These are phyloP conservation scores for Hypoxylon sp. DNA, from an alignment of 2,329 filamentous ascomycete species.

Conservation along the genomic window DNA sequence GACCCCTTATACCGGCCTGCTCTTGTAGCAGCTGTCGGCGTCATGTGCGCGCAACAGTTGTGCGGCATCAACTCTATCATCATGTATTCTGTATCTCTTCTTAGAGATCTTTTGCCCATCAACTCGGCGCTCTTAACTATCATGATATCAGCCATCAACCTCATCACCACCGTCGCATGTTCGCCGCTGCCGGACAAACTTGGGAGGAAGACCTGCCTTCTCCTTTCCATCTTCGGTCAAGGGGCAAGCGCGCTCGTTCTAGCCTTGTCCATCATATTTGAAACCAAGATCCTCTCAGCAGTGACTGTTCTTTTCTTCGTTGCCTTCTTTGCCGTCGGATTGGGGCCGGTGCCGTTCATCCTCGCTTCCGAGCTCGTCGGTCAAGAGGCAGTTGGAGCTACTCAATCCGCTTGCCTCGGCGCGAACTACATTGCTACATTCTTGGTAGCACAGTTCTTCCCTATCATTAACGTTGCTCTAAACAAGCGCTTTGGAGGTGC, in stretches of 20 bases:
- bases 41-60: constrained; percentile 94
- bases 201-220: constrained; percentile 87
- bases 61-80: constrained; percentile 97
- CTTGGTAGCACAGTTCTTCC: constrained; percentile 94
- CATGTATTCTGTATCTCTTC: constrained; percentile 96
- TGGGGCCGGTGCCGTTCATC: constrained; percentile 96
- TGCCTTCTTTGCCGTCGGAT: constrained; percentile 87
- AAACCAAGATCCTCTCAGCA: constrained; percentile 82
- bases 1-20: constrained; percentile 79
- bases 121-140: constrained; percentile 89
- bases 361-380: constrained; percentile 91
- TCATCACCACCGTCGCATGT: constrained; percentile 84
- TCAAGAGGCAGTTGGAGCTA: constrained; percentile 90
- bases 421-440: constrained; percentile 94
- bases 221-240: constrained; percentile 88
- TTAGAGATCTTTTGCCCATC: constrained; percentile 84
- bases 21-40: constrained; percentile 86
- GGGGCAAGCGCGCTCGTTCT: constrained; percentile 82
- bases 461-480: constrained; percentile 82
- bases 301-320: constrained; percentile 89
- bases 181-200: constrained; percentile 89
- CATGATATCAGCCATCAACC: constrained; percentile 87
- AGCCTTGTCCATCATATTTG: constrained; percentile 83
- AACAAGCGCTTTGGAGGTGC: constrained; percentile 75
- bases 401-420: constrained; percentile 88